These are phyloP conservation scores for Cryptococcus sp. DNA, from an alignment of 1,284 basidiomycete genomes.

Conservation along the genomic window DNA sequence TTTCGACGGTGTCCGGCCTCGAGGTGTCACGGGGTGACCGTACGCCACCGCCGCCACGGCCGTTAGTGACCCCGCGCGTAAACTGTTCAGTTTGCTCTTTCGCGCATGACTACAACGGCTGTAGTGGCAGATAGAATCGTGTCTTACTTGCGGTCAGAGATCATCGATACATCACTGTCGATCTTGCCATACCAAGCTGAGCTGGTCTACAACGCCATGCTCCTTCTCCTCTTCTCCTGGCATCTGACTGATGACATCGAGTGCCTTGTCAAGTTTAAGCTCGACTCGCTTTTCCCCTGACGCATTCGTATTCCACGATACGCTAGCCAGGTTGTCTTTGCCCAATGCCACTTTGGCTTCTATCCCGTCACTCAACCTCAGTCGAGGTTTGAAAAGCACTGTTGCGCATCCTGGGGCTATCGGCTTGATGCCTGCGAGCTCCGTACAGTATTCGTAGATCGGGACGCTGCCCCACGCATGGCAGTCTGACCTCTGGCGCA, in stretches of 20 bases:
- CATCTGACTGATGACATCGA: conserved; percentile 12
- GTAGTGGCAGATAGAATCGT: no score
- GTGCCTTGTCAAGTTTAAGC: conserved; percentile 13
- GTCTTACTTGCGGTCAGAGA: no score
- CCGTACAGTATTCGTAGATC: conserved; percentile 33
- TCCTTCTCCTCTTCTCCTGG: conserved; percentile 9
- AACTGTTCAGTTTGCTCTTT: no score
- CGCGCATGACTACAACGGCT: no score
- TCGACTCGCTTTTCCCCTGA: conserved; percentile 1
- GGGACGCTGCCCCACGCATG: conserved; percentile 37
- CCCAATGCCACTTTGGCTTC: conserved; percentile 26
- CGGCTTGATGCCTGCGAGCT: conserved; percentile 31
- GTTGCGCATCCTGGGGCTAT: conserved; percentile 21
- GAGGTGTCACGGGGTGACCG: no score
- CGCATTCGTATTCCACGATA: conserved; percentile 15
- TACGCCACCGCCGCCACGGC: no score
- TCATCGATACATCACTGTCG: no score
- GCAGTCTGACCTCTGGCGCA: conserved; percentile 35
- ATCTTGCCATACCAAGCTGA: conserved; percentile 4
- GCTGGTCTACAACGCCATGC: conserved; percentile 10
- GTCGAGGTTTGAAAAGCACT: conserved; percentile 22
- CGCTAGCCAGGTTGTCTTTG: conserved; percentile 21
- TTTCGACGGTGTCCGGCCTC: no score
- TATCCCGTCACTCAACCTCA: conserved; percentile 12
- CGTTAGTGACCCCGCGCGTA: no score